phyloP scores from a whole-genome alignment of 768 basidiomycete species.

The Termitomyces sp. region DNA sequence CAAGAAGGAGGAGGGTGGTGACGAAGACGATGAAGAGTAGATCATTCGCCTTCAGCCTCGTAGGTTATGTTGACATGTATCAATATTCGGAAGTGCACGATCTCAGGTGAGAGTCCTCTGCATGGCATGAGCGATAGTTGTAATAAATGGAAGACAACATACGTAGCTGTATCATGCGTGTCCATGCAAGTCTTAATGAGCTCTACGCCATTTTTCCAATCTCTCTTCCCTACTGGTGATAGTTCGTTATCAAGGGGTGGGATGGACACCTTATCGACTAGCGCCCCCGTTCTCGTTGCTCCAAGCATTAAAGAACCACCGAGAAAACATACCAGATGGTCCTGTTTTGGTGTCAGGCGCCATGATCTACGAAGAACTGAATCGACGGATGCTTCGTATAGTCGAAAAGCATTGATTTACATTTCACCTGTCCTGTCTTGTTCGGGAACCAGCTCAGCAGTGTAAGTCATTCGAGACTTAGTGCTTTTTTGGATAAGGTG shows the following conservation, averaged over 20 bases:
- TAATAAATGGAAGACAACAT: constrained; percentile 22
- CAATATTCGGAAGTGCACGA: constrained; percentile 72
- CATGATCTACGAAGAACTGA: constrained; percentile 45
- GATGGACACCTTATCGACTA: constrained; percentile 49
- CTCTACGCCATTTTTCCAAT: constrained; percentile 79
- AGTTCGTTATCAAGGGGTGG: constrained; percentile 65
- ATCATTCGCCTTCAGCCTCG: constrained; percentile 9
- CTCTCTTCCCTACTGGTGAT: constrained; percentile 56
- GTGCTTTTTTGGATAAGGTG: constrained; percentile 66
- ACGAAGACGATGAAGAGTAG: constrained; percentile 89
- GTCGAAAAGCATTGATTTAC: constrained; percentile 16
- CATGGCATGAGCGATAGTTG: background rate
- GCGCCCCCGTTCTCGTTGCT: constrained; percentile 62
- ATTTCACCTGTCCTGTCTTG: constrained; percentile 30
- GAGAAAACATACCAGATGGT: constrained; percentile 94
- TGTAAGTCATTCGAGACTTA: constrained; percentile 62
- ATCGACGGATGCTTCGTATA: background rate
- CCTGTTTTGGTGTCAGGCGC: constrained; percentile 83
- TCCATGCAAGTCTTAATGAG: constrained; percentile 86
- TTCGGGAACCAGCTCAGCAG: constrained; percentile 75
- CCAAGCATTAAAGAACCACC: constrained; percentile 91
- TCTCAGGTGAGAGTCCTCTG: constrained; percentile 86
- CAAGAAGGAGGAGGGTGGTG: constrained; percentile 86
- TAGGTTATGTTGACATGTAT: constrained; percentile 13
- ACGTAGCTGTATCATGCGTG: constrained; percentile 83